These are phyloP conservation scores for Paraphaeosphaeria minitans DNA, from an alignment of 2,329 filamentous ascomycete genomes.

Conservation along the genomic window DNA sequence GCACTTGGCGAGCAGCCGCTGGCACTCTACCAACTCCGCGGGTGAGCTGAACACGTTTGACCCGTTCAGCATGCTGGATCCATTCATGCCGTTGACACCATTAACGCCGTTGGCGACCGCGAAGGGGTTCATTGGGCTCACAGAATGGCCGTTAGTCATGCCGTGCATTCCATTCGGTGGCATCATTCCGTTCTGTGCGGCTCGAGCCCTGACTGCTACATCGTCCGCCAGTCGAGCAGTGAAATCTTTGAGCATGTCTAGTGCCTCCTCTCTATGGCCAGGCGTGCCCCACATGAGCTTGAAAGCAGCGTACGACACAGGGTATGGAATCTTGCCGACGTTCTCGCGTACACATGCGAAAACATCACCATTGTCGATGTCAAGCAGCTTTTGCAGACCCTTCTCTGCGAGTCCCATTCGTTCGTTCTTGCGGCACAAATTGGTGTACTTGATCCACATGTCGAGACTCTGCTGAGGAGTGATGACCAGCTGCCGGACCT, in stretches of 20 bases:
- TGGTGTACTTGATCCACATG: constrained; percentile 99
- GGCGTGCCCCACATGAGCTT: constrained; percentile 91
- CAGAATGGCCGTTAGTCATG: constrained; percentile 49
- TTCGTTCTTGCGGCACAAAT: constrained; percentile 94
- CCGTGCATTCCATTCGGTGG: constrained; percentile 46
- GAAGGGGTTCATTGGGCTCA: constrained; percentile 43
- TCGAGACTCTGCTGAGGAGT: constrained; percentile 91
- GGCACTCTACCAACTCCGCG: constrained; percentile 58
- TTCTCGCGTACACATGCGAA: constrained; percentile 44
- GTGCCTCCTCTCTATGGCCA: constrained; percentile 45
- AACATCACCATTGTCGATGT: constrained; percentile 41
- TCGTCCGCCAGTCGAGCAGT: constrained; percentile 65
- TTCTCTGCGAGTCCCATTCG: constrained; percentile 95
- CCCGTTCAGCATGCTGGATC: constrained; percentile 37
- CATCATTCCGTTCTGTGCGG: constrained; percentile 45
- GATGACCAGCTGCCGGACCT: constrained; percentile 89
- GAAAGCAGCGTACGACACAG: constrained; percentile 93
- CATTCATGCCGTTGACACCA: constrained; percentile 56
- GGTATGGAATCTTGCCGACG: constrained; percentile 63
- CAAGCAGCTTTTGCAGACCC: constrained; percentile 86
- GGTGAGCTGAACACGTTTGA: constrained; percentile 34
- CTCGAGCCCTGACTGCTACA: constrained; percentile 50
- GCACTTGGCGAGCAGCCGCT: constrained; percentile 85
- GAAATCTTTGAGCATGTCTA: constrained; percentile 67
- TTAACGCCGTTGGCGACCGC: constrained; percentile 56